These are phyloP conservation scores for Sugiyamaella grinbergsii DNA, from an alignment of 1,139 yeast species.

Conservation along the genomic window DNA sequence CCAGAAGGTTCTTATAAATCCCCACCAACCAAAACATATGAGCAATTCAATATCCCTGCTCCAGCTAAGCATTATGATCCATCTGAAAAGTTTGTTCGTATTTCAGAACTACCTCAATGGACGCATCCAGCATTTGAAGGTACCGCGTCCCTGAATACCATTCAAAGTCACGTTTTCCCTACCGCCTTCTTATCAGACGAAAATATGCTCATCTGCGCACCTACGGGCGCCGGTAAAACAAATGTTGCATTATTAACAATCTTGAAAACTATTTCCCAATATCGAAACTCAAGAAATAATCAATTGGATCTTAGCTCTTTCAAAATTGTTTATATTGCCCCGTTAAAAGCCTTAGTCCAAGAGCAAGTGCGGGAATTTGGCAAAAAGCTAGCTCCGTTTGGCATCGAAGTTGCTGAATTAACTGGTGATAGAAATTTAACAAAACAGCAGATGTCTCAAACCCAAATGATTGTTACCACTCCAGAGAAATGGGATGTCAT, in stretches of 20 bases:
- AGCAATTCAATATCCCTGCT: slow-evolving; percentile 86
- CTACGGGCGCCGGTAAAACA: slow-evolving; percentile 98
- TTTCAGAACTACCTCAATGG: slow-evolving; percentile 76
- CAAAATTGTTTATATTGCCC: slow-evolving; percentile 89
- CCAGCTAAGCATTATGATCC: slow-evolving; percentile 49
- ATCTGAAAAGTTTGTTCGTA: slow-evolving; percentile 57
- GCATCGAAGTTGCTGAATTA: slow-evolving; percentile 76
- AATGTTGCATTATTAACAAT: slow-evolving; percentile 88
- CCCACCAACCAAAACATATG: slow-evolving; percentile 65
- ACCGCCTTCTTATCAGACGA: slow-evolving; percentile 69
- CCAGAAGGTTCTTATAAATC: slow-evolving; percentile 86
- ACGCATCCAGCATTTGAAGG: slow-evolving; percentile 72
- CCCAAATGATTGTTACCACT: slow-evolving; percentile 88
- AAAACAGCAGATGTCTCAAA: slow-evolving; percentile 70
- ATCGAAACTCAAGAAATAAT: slow-evolving; percentile 52
- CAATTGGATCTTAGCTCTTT: slow-evolving; percentile 56
- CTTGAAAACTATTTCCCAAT: slow-evolving; percentile 60
- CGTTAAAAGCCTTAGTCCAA: slow-evolving; percentile 90
- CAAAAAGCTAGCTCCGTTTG: slow-evolving; percentile 65
- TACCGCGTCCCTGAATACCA: slow-evolving; percentile 63
- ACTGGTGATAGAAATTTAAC: slow-evolving; percentile 89
- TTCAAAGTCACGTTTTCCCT: slow-evolving; percentile 84
- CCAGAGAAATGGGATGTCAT: slow-evolving; percentile 98
- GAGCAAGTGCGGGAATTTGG: slow-evolving; percentile 91
- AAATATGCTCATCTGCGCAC: slow-evolving; percentile 87